phyloP scores from a whole-genome alignment of 2,329 filamentous ascomycete genomes.

The Epichloe amarillans region DNA sequence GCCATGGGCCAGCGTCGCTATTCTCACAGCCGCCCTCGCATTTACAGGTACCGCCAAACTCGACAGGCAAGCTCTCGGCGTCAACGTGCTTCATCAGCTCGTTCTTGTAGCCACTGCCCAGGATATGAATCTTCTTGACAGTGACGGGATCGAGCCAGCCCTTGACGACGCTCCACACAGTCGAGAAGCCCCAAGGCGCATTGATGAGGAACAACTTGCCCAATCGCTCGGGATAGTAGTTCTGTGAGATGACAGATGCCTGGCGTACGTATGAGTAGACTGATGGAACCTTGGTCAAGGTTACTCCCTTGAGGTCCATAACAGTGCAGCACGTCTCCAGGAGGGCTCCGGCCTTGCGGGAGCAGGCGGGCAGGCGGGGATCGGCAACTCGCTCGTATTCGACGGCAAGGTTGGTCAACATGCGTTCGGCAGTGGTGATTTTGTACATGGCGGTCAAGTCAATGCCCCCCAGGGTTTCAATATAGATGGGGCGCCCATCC shows the following conservation, averaged over 20 bases:
- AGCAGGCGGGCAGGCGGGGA: slow-evolving; percentile 87
- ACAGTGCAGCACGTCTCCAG: slow-evolving; percentile 97
- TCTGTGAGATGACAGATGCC: slow-evolving; percentile 83
- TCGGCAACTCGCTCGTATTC: slow-evolving; percentile 97
- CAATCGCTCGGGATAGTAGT: slow-evolving; percentile 97
- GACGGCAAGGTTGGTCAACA: slow-evolving; percentile 90
- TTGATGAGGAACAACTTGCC: slow-evolving; percentile 98
- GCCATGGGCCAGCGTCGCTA: slow-evolving; percentile 87
- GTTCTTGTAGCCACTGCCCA: slow-evolving; percentile 68
- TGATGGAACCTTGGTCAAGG: slow-evolving; percentile 63
- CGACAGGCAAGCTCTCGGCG: slow-evolving; percentile 75
- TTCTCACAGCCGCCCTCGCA: slow-evolving; percentile 74
- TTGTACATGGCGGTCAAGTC: slow-evolving; percentile 83
- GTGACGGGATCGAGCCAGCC: slow-evolving; percentile 94
- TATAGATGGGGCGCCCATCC: slow-evolving; percentile 95
- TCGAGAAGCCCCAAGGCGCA: slow-evolving; percentile 87
- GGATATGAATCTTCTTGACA: slow-evolving; percentile 86
- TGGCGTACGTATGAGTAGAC: slow-evolving; percentile 82
- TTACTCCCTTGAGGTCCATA: slow-evolving; percentile 95
- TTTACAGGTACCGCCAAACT: slow-evolving; percentile 72
- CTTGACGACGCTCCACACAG: slow-evolving; percentile 77
- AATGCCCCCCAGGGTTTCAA: slow-evolving; percentile 89
- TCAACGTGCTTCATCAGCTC: slow-evolving; percentile 78
- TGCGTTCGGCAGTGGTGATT: slow-evolving; percentile 83
- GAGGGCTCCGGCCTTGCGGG: slow-evolving; percentile 75